Conservation (phyloP, 1,139 yeast species). For the Taphrina wiesneri region DNA sequence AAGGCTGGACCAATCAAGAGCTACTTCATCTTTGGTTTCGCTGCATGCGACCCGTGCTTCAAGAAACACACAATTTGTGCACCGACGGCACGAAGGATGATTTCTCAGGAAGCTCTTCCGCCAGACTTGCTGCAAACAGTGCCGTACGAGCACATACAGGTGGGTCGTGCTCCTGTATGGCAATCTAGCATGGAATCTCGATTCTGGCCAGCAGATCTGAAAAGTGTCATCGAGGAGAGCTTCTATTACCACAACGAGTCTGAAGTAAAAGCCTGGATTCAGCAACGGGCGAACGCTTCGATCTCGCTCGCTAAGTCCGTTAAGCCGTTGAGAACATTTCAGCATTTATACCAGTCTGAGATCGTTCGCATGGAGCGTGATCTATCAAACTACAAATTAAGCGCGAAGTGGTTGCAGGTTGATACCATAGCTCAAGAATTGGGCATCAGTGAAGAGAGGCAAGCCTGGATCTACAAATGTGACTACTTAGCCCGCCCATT, state of each 20-base stretch:
- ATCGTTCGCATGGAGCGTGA: not conserved
- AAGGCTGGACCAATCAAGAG: not conserved
- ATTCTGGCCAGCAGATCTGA: slow-evolving; percentile 1
- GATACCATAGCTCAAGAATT: not conserved
- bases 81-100: not conserved
- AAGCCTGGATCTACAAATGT: not conserved
- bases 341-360: not conserved
- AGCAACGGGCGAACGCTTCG: not conserved
- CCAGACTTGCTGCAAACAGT: not conserved
- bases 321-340: not conserved
- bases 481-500: not conserved
- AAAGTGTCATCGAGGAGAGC: not conserved
- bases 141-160: not conserved
- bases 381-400: not conserved
- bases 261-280: not conserved
- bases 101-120: not conserved
- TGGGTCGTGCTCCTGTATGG: slow-evolving; percentile 1
- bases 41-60: slow-evolving; percentile 1
- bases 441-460: not conserved
- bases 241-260: not conserved
- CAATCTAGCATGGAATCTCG: not conserved
- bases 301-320: not conserved
- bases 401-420: not conserved
- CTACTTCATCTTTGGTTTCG: not conserved
- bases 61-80: not conserved